phyloP scores from a whole-genome alignment of 306 rosid species.

The Quercus bicolor region DNA sequence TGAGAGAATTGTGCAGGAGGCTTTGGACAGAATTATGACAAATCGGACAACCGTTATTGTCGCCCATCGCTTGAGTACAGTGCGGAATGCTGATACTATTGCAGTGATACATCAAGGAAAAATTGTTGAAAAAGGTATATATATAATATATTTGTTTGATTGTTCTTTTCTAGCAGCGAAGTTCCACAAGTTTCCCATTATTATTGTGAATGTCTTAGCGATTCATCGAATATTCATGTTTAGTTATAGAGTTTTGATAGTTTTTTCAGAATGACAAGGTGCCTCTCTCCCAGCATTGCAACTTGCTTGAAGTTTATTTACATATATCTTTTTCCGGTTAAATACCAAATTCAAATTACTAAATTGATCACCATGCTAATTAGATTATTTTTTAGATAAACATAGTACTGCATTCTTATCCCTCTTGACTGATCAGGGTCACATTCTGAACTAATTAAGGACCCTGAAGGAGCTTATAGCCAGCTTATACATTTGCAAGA shows the following conservation, averaged over 20 bases:
- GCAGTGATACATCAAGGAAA: conserved; percentile 47
- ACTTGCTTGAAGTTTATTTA: neutral
- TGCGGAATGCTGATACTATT: conserved; percentile 45
- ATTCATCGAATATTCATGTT: too few species aligned
- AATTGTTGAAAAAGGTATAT: conserved; percentile 45
- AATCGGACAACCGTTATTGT: conserved; percentile 78
- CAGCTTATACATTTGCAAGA: conserved; percentile 62
- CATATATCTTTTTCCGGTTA: too few species aligned
- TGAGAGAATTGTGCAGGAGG: conserved; percentile 76
- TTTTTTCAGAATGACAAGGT: too few species aligned
- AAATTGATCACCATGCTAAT: too few species aligned
- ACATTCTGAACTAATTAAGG: conserved; percentile 46
- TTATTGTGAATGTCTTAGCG: too few species aligned
- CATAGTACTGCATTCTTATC: neutral
- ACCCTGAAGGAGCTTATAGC: conserved; percentile 66
- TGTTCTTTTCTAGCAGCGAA: too few species aligned
- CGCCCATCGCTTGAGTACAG: conserved; percentile 63
- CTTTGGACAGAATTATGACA: conserved; percentile 74
- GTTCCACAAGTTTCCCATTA: too few species aligned
- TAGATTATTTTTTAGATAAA: too few species aligned
- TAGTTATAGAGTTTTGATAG: too few species aligned
- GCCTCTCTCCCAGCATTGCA: neutral
- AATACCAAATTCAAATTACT: too few species aligned
- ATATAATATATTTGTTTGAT: too few species aligned
- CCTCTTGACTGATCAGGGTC: conserved; percentile 47